phyloP scores from a whole-genome alignment of 371 early-diverging fungal genomes.

The Mortierella sp. region DNA sequence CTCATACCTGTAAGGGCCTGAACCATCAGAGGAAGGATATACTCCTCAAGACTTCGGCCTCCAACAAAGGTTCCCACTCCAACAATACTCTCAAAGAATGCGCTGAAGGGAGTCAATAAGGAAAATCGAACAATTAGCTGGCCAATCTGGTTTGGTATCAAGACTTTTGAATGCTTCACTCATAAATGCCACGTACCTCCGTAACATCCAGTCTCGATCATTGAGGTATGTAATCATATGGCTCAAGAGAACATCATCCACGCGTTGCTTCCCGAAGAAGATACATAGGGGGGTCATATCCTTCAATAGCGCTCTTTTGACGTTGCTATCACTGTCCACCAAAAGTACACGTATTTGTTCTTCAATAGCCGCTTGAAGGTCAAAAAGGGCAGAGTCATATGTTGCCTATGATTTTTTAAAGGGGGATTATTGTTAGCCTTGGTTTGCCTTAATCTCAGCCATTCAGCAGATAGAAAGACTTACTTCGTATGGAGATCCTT shows the following conservation, averaged over 20 bases:
- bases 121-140: neutral
- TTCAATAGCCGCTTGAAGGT: conserved; percentile 78
- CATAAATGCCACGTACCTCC: too few species aligned
- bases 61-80: conserved; percentile 92
- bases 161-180: too few species aligned
- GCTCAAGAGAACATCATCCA: conserved; percentile 85
- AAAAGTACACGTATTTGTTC: conserved; percentile 76
- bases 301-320: conserved; percentile 80
- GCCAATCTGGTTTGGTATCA: neutral
- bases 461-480: neutral
- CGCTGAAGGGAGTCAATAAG: conserved; percentile 54
- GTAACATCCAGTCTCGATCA: conserved; percentile 90
- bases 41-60: conserved; percentile 85
- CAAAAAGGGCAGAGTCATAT: conserved; percentile 78
- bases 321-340: conserved; percentile 75
- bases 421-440: neutral
- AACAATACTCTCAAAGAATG: conserved; percentile 92
- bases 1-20: conserved; percentile 82
- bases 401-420: conserved; percentile 60
- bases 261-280: conserved; percentile 85
- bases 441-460: neutral
- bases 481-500: conserved; percentile 70
- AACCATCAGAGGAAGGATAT: conserved; percentile 93
- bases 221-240: conserved; percentile 97
- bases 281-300: conserved; percentile 84